A percentile compares a stretch with the other conserved stretches of the same genome.
phyloP scores from a whole-genome alignment of 768 basidiomycete genomes.

The Boletus reticuloceps region DNA sequence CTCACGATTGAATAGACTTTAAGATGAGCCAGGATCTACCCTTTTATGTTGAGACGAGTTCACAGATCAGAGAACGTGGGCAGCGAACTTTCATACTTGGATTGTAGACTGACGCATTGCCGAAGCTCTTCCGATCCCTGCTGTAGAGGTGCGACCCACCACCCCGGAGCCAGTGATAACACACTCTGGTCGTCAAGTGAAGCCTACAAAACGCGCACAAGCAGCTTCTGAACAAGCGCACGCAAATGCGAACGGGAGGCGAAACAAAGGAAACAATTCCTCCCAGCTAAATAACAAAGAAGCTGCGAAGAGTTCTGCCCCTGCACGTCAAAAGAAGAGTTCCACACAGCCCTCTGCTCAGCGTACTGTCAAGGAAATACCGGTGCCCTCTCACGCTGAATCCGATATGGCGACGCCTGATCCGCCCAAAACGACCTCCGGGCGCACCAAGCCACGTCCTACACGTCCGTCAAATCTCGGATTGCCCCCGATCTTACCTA shows the following conservation, averaged over 20 bases:
- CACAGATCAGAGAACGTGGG: constrained; percentile 27
- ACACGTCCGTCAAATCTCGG: constrained; percentile 14
- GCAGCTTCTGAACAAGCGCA: constrained; percentile 5
- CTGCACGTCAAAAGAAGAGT: not conserved
- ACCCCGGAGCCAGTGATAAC: constrained; percentile 15
- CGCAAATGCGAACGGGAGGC: not conserved
- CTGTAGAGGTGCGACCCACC: constrained; percentile 1
- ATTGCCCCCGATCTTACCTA: not conserved
- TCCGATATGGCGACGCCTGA: not conserved
- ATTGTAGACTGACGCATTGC: constrained; percentile 2
- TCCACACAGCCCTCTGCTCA: not conserved
- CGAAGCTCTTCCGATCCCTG: constrained; percentile 13
- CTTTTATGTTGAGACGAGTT: constrained; percentile 26
- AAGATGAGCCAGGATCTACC: constrained; percentile 31
- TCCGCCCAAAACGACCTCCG: not conserved
- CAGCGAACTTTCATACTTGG: not conserved
- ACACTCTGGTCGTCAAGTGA: constrained; percentile 24
- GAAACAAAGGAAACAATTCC: constrained; percentile 4
- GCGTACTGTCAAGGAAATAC: not conserved
- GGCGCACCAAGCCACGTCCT: constrained; percentile 1
- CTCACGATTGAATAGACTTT: constrained; percentile 19
- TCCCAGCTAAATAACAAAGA: not conserved
- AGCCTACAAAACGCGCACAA: constrained; percentile 17
- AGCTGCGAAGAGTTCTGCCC: not conserved
- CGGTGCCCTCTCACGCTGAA: not conserved